Percentiles rank a stretch among this genome's conserved stretches.
phyloP scores from a whole-genome alignment of 257 asterid genomes.

The Leptodermis oblonga region DNA sequence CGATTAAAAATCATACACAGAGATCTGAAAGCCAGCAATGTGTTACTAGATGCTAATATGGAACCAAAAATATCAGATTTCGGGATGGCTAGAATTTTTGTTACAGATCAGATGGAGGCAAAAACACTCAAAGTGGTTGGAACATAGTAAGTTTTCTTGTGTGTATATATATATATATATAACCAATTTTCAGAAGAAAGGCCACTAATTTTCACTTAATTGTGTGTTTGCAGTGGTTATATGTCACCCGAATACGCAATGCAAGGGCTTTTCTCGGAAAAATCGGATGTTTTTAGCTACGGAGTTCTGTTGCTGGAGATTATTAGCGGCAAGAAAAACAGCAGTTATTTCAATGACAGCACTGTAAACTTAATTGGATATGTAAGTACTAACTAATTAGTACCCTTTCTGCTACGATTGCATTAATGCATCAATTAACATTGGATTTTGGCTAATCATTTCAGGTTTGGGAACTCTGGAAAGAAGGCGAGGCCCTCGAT shows the following conservation, averaged over 20 bases:
- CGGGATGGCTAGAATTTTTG: conserved; percentile 37
- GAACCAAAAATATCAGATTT: conserved; percentile 42
- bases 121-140: conserved; percentile 33
- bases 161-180: not conserved
- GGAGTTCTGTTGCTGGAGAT: conserved; percentile 35
- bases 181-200: not conserved
- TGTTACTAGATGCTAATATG: conserved; percentile 28
- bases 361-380: conserved; percentile 25
- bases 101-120: conserved; percentile 27
- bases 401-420: not conserved
- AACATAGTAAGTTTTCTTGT: conserved; percentile 26
- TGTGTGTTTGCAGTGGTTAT: conserved; percentile 30
- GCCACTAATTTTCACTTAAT: not conserved
- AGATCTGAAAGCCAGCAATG: conserved; percentile 39
- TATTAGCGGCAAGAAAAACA: conserved; percentile 29
- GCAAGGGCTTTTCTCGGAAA: conserved; percentile 34
- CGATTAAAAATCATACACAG: conserved; percentile 34
- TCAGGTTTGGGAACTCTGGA: conserved; percentile 37
- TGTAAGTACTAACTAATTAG: too few species aligned
- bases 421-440: not conserved
- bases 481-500: conserved; percentile 17
- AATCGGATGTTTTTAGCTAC: conserved; percentile 35
- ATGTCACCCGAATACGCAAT: conserved; percentile 47
- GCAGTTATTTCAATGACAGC: conserved; percentile 9
- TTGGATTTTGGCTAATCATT: too few species aligned